phyloP scores from a whole-genome alignment of 1,284 basidiomycete genomes.

The Irpex sp. region DNA sequence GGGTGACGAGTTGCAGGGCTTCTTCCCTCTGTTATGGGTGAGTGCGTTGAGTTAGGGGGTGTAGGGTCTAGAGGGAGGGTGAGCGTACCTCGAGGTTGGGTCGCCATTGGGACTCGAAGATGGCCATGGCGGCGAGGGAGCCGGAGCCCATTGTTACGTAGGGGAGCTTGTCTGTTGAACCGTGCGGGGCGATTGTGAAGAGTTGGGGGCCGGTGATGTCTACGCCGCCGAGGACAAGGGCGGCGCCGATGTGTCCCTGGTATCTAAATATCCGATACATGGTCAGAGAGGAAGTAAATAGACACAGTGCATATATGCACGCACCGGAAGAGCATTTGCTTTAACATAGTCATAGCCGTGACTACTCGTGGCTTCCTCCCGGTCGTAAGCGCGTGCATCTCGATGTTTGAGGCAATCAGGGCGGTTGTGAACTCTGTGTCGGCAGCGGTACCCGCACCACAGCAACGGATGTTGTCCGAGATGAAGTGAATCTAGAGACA shows the following conservation, averaged over 20 bases:
- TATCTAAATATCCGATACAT: conserved; percentile 61
- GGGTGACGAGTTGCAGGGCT: conserved; percentile 87
- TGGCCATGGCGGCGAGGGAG: conserved; percentile 91
- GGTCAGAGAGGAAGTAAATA: conserved; percentile 17
- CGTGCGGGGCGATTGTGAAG: conserved; percentile 97
- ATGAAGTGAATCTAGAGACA: conserved; percentile 84
- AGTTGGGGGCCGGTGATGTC: conserved; percentile 92
- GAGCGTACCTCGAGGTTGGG: conserved; percentile 81
- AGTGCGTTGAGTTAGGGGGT: neutral
- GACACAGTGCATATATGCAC: conserved; percentile 30
- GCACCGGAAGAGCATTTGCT: conserved; percentile 87
- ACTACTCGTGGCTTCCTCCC: conserved; percentile 92
- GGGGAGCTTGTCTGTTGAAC: conserved; percentile 97
- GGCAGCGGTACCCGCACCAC: conserved; percentile 99
- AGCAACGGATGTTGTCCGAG: conserved; percentile 94
- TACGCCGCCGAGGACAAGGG: conserved; percentile 96
- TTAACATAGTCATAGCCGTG: conserved; percentile 94
- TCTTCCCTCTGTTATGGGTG: conserved; percentile 67
- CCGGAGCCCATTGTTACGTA: conserved; percentile 99
- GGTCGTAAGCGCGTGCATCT: conserved; percentile 87
- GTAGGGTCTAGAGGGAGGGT: neutral
- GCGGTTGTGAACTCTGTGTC: conserved; percentile 96
- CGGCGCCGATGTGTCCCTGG: conserved; percentile 95
- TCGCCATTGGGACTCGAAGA: conserved; percentile 93
- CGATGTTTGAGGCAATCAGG: conserved; percentile 93